These are phyloP conservation scores for Anastatica hierochuntica DNA, from an alignment of 345 rosid species.

Conservation along the genomic window DNA sequence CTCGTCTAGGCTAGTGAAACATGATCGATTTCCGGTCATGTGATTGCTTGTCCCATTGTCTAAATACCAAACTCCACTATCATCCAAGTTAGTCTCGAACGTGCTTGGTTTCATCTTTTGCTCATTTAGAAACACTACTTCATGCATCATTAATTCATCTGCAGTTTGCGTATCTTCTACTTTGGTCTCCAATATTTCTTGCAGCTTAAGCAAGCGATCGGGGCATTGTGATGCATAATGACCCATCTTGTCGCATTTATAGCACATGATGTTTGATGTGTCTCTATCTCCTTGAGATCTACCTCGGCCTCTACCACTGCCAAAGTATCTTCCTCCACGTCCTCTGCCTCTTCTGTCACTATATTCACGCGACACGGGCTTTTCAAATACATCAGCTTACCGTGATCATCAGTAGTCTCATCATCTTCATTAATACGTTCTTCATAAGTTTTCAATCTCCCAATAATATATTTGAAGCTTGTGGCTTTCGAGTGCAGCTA, in stretches of 20 bases:
- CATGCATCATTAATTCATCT: neutral
- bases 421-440: no score
- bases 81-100: neutral
- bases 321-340: neutral
- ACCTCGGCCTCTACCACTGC: neutral
- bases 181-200: neutral
- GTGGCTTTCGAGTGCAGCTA: no score
- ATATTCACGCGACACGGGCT: no score
- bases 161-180: neutral
- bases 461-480: no score
- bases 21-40: neutral
- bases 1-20: neutral
- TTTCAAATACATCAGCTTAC: no score
- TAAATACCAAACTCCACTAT: neutral
- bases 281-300: neutral
- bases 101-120: neutral
- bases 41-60: neutral
- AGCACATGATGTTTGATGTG: neutral
- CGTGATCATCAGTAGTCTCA: no score
- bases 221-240: neutral
- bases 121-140: neutral
- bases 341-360: neutral
- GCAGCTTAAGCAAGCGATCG: neutral
- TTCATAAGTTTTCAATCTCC: no score
- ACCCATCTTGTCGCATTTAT: neutral